A percentile compares a stretch with the other conserved stretches of the same genome.
These are phyloP conservation scores for Lecanosticta acicola DNA, from an alignment of 2,329 filamentous ascomycete genomes.

Conservation along the genomic window DNA sequence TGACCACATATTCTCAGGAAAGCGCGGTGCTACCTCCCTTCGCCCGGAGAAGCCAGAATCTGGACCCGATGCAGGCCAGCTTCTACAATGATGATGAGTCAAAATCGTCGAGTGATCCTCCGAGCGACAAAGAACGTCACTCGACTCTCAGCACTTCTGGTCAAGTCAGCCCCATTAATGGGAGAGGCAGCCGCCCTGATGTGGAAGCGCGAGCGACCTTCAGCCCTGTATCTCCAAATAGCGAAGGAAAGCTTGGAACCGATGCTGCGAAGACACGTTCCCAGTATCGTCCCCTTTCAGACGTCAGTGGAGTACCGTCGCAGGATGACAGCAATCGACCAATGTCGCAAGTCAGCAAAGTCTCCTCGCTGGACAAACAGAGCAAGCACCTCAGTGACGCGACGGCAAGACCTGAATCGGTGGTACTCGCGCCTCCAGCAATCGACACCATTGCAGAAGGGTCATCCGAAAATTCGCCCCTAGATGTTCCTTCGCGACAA, in stretches of 20 bases:
- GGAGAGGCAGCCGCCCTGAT: conserved; percentile 11
- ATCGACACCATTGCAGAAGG: conserved; percentile 17
- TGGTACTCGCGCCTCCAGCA: conserved; percentile 14
- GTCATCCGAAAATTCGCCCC: conserved; percentile 14
- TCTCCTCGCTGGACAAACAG: conserved; percentile 1
- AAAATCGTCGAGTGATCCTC: conserved; percentile 25
- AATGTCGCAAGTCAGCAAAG: conserved; percentile 7
- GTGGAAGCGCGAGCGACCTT: conserved; percentile 10
- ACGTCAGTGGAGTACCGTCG: conserved; percentile 2
- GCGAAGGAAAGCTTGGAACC: conserved; percentile 16
- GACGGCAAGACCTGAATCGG: conserved; percentile 11
- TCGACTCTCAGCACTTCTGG: conserved; percentile 17
- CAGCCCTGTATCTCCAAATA: conserved; percentile 18
- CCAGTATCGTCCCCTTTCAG: background rate
- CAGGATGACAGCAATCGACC: conserved; percentile 2
- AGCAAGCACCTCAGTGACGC: conserved; percentile 4
- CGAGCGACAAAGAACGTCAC: conserved; percentile 16
- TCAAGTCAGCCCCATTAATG: conserved; percentile 24
- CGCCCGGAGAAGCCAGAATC: conserved; percentile 30
- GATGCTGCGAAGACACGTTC: conserved; percentile 3
- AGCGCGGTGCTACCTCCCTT: conserved; percentile 31
- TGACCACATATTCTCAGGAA: conserved; percentile 26
- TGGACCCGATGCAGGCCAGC: conserved; percentile 28
- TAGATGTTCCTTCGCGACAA: conserved; percentile 2
- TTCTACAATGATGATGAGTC: conserved; percentile 24